These are phyloP conservation scores for Kodamaea fungicola DNA, from an alignment of 1,139 yeast species.

Conservation along the genomic window DNA sequence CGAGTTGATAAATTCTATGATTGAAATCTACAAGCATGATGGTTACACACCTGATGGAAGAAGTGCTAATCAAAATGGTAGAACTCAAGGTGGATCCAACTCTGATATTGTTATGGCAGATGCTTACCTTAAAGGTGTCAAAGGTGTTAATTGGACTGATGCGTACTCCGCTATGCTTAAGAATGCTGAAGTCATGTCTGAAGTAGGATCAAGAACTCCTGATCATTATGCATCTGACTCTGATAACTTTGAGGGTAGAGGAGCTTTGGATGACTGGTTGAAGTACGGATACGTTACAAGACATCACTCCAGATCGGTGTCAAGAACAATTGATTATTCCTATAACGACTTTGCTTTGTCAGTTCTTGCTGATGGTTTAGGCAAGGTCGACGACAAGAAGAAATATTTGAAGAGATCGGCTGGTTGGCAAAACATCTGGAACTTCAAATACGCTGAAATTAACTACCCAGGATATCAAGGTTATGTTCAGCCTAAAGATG, in stretches of 20 bases:
- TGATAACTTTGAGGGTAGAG: constrained; percentile 28
- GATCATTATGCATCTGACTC: constrained; percentile 28
- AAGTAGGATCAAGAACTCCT: neutral
- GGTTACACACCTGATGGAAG: constrained; percentile 41
- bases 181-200: constrained; percentile 33
- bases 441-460: constrained; percentile 22
- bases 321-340: constrained; percentile 37
- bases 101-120: constrained; percentile 39
- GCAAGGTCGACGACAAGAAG: constrained; percentile 18
- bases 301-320: constrained; percentile 29
- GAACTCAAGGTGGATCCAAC: constrained; percentile 40
- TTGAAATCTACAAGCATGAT: constrained; percentile 29
- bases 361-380: constrained; percentile 32
- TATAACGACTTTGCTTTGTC: constrained; percentile 36
- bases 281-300: constrained; percentile 27
- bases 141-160: constrained; percentile 24
- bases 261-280: constrained; percentile 33
- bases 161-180: constrained; percentile 33
- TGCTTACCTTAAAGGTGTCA: constrained; percentile 29
- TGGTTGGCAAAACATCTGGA: constrained; percentile 39
- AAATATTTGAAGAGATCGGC: constrained; percentile 32
- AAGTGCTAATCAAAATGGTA: constrained; percentile 35
- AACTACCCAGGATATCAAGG: constrained; percentile 22
- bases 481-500: constrained; percentile 32
- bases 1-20: constrained; percentile 28